These are phyloP conservation scores for Rhodotorula sp. DNA, from an alignment of 1,284 basidiomycete species.

Conservation along the genomic window DNA sequence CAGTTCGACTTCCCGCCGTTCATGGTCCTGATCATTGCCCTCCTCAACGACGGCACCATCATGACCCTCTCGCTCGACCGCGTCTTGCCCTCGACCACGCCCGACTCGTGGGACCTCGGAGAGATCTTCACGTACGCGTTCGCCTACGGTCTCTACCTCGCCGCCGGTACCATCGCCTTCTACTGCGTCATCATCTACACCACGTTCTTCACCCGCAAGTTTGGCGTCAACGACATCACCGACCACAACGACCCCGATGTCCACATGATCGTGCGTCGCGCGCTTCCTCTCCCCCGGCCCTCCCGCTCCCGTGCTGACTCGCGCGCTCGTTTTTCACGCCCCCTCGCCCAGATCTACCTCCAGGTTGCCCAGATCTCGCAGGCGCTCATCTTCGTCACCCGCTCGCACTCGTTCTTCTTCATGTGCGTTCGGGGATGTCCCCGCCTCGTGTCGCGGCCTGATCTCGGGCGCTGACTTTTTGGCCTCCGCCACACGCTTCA, in stretches of 20 bases:
- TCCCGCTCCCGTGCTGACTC: background rate
- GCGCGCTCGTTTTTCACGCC: background rate
- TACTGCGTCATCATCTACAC: slow-evolving; percentile 84
- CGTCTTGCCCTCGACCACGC: slow-evolving; percentile 81
- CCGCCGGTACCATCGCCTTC: slow-evolving; percentile 76
- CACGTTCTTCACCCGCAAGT: slow-evolving; percentile 82
- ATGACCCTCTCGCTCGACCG: slow-evolving; percentile 96
- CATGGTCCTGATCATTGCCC: slow-evolving; percentile 97
- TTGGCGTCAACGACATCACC: slow-evolving; percentile 62
- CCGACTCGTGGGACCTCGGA: slow-evolving; percentile 88
- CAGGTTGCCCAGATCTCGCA: slow-evolving; percentile 98
- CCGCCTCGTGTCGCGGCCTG: background rate
- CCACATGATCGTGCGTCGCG: slow-evolving; percentile 51
- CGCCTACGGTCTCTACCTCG: slow-evolving; percentile 91
- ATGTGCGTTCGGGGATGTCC: background rate
- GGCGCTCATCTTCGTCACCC: slow-evolving; percentile 58
- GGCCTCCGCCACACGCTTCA: background rate
- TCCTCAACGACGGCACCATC: slow-evolving; percentile 97
- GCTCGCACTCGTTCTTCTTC: slow-evolving; percentile 95
- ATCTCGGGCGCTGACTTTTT: too few species aligned
- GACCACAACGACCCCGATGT: slow-evolving; percentile 50
- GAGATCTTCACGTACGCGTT: slow-evolving; percentile 96
- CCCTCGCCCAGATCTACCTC: slow-evolving; percentile 18
- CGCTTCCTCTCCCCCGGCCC: too few species aligned
- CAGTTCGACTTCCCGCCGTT: slow-evolving; percentile 98